Base-by-base conservation (phyloP, 176 grass and related monocot species). In the Neostapfia colusana region DNA sequence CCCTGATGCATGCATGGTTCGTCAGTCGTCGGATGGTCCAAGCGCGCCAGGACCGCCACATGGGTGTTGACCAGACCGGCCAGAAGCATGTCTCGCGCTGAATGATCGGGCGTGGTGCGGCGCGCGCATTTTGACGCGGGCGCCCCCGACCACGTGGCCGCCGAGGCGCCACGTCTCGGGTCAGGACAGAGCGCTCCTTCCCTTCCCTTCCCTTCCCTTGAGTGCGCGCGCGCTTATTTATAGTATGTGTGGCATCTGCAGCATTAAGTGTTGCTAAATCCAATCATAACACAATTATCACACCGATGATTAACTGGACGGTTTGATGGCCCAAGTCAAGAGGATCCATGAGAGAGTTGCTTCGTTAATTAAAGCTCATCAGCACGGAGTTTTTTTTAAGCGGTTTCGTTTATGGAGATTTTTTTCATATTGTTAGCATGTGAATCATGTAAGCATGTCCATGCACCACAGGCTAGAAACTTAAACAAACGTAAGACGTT, bases 201-300 rank as follows among this genome's bases (percentile, higher is more conserved):
- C n/a, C n/a, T n/a, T n/a, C n/a, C n/a, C n/a, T n/a, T n/a, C n/a
- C n/a, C 31, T 31, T 31, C 31, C 31, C 45, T 9, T 0, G 14
- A 37, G n/a, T 17, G 45, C 25, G 27, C 40, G 21, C 2, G 16
- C 8, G 6, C 9, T 61, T 45, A 18, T 54, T 27, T 67, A 48
- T 31, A 31, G 2, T 3, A 80, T 48, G 39, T 10, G 4, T 26
- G 44, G 31, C 31, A 31, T 31, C 31, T 5, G 12, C 11, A 10
- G 41, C 18, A 73, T 75, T 74, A 65, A 31, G 31, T 3, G 51
- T 20, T 5, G 61, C 62, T 83, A 67, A 74, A 35, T 57, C 8
- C 80, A 67, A 75, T 82, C 61, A 57, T 67, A 25, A 1, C 46
- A 42, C 46, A 42, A 74, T 56, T 43, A 68, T 83, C 25, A 14